Evolutionary conservation across 495 filamentous ascomycete genomes (phyloP).

Genomic region (Beverwykella pulmonaria): DNA sequence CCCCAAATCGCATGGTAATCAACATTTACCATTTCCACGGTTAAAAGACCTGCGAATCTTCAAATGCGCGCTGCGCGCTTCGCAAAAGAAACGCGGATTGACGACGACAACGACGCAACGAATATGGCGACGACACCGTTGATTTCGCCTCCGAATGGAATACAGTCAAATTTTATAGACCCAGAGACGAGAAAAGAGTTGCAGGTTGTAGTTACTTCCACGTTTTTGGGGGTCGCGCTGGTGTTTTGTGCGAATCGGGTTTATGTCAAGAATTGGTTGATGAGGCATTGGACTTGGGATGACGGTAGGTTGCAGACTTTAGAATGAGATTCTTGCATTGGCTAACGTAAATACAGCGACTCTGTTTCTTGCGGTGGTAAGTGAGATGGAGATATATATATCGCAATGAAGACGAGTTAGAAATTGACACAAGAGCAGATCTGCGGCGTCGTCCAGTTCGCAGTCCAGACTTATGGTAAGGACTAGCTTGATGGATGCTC

Average conservation of each 20-base stretch:
- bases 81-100: neutral
- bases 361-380: conserved; percentile 1
- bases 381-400: neutral
- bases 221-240: neutral
- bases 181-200: neutral
- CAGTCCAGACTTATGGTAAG: conserved; percentile 2
- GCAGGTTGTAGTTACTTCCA: conserved; percentile 1
- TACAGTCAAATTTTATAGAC: conserved; percentile 6
- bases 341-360: neutral
- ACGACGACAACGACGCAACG: neutral
- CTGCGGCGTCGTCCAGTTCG: neutral
- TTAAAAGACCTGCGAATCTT: neutral
- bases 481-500: neutral
- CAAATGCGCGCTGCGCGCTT: neutral
- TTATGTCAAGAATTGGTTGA: conserved; percentile 16
- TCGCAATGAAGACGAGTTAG: neutral
- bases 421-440: neutral
- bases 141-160: conserved; percentile 3
- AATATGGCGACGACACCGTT: neutral
- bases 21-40: neutral
- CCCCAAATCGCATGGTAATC: neutral
- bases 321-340: neutral
- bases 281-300: conserved; percentile 9
- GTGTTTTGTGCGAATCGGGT: conserved; percentile 7
- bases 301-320: neutral